These are phyloP conservation scores for Paecilomyces variotii DNA, from an alignment of 2,329 filamentous ascomycete genomes.

Conservation along the genomic window DNA sequence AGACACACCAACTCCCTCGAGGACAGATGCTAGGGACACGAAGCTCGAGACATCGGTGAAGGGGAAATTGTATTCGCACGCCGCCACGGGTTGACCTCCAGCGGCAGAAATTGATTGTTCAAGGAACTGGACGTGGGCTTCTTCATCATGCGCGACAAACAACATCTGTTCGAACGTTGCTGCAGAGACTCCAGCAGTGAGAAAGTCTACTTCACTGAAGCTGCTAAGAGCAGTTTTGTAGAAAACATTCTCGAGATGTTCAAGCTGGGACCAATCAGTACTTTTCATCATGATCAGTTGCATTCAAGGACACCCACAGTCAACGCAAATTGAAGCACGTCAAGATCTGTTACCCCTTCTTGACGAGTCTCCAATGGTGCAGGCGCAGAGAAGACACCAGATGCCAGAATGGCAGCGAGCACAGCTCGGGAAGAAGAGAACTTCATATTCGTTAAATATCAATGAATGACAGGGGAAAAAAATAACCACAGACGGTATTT, in stretches of 20 bases:
- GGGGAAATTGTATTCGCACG: conserved; percentile 51
- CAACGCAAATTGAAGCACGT: conserved; percentile 4
- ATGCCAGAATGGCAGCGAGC: neutral
- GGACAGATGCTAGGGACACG: conserved; percentile 44
- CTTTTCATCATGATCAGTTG: neutral
- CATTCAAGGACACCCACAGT: neutral
- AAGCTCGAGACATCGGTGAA: conserved; percentile 42
- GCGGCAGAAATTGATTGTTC: conserved; percentile 36
- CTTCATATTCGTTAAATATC: neutral
- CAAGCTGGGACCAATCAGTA: conserved; percentile 24
- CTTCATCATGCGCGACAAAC: conserved; percentile 50
- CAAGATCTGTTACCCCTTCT: conserved; percentile 2
- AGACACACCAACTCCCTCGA: conserved; percentile 52
- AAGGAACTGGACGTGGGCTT: conserved; percentile 51
- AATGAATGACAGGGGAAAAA: neutral
- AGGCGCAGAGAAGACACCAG: conserved; percentile 3
- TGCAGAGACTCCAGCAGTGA: conserved; percentile 41
- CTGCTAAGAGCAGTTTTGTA: conserved; percentile 53
- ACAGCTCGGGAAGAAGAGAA: neutral
- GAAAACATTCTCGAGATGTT: conserved; percentile 55
- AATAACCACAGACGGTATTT: neutral
- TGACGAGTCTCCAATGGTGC: conserved; percentile 1
- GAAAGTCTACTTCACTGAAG: conserved; percentile 48
- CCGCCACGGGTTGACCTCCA: conserved; percentile 44
- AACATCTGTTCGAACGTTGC: conserved; percentile 49